Evolutionary conservation across 495 filamentous ascomycete species (phyloP).

Genomic region (Penicillium maclennaniae): DNA sequence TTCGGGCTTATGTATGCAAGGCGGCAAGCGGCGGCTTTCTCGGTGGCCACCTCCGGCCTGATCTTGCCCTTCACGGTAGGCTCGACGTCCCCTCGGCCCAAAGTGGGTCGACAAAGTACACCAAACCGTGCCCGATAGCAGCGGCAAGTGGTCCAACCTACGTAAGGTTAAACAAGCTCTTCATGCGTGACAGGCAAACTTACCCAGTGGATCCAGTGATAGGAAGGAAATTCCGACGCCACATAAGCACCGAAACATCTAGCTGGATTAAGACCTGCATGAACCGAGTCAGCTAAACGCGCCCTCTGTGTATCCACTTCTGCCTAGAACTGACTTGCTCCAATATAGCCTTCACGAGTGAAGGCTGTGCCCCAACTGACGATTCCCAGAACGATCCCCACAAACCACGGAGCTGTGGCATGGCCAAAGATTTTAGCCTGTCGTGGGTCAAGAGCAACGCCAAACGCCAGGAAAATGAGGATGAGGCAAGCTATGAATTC

Average conservation of each 20-base stretch:
- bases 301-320: background rate
- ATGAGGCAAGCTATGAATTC: slow-evolving; percentile 43
- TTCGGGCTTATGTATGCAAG: no score
- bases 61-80: slow-evolving; percentile 13
- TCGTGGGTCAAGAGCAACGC: slow-evolving; percentile 56
- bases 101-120: slow-evolving; percentile 31
- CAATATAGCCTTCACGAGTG: slow-evolving; percentile 43
- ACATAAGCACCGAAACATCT: slow-evolving; percentile 34
- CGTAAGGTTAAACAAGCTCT: slow-evolving; percentile 8
- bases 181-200: slow-evolving; percentile 3
- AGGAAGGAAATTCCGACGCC: slow-evolving; percentile 25
- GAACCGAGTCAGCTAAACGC: slow-evolving; percentile 6
- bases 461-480: slow-evolving; percentile 41
- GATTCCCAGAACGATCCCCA: slow-evolving; percentile 47
- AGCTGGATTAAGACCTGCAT: slow-evolving; percentile 33
- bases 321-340: slow-evolving; percentile 26
- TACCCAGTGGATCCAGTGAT: slow-evolving; percentile 40
- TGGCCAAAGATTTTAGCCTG: slow-evolving; percentile 50
- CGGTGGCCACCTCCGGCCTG: slow-evolving; percentile 11
- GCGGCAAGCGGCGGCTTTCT: background rate
- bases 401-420: slow-evolving; percentile 47
- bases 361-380: slow-evolving; percentile 43
- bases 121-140: slow-evolving; percentile 23
- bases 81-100: slow-evolving; percentile 21
- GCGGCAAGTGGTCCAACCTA: slow-evolving; percentile 30